phyloP scores from a whole-genome alignment of 2,329 filamentous ascomycete genomes.

The Arthrinium puccinioides region DNA sequence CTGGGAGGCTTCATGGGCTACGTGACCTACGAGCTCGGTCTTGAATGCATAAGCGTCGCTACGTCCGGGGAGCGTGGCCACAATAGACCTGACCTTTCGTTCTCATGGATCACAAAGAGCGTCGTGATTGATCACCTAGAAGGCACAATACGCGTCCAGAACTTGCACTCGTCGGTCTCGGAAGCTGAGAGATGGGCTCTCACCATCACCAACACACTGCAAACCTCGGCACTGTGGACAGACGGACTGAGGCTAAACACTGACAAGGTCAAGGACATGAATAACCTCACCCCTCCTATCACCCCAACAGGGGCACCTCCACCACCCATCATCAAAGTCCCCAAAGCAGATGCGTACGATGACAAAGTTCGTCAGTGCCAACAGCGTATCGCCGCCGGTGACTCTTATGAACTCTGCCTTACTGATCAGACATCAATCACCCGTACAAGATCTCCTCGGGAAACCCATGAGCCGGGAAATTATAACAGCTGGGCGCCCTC shows the following conservation, averaged over 20 bases:
- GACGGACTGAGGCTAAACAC: slow-evolving; percentile 14
- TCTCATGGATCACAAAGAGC: slow-evolving; percentile 70
- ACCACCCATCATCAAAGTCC: slow-evolving; percentile 26
- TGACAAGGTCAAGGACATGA: slow-evolving; percentile 7
- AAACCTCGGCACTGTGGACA: slow-evolving; percentile 25
- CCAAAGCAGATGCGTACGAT: slow-evolving; percentile 49
- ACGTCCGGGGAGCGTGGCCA: slow-evolving; percentile 25
- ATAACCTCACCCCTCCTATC: slow-evolving; percentile 20
- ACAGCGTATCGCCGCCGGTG: slow-evolving; percentile 63
- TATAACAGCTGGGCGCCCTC: slow-evolving; percentile 12
- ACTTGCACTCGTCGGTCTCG: slow-evolving; percentile 38
- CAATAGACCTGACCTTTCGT: slow-evolving; percentile 60
- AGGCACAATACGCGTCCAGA: slow-evolving; percentile 59
- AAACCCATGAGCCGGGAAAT: slow-evolving; percentile 23
- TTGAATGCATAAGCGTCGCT: slow-evolving; percentile 49
- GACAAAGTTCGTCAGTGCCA: slow-evolving; percentile 63
- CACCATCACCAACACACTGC: slow-evolving; percentile 23
- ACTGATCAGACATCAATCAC: slow-evolving; percentile 66
- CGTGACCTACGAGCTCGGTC: slow-evolving; percentile 75
- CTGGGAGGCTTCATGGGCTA: slow-evolving; percentile 81
- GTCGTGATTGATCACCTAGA: slow-evolving; percentile 68
- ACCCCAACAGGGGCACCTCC: slow-evolving; percentile 14
- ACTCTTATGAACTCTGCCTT: slow-evolving; percentile 81
- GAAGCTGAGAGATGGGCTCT: slow-evolving; percentile 36
- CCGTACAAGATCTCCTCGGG: slow-evolving; percentile 22